These are phyloP conservation scores for Aspergillus sp. DNA, from an alignment of 2,329 filamentous ascomycete genomes.

Conservation along the genomic window DNA sequence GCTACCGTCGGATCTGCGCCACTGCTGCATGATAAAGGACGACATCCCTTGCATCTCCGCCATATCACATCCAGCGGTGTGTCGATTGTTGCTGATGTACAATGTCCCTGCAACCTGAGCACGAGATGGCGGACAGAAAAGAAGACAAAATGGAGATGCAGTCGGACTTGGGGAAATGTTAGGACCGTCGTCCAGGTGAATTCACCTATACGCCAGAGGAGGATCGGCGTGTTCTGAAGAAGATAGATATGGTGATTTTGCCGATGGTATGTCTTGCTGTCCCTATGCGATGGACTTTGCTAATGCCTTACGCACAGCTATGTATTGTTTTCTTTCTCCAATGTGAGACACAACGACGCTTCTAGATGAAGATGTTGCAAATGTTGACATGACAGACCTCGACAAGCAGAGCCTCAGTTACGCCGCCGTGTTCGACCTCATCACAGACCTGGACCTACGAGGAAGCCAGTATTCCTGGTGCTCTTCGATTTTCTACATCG, in stretches of 20 bases:
- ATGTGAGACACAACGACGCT: conserved; percentile 15
- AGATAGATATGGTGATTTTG: conserved; percentile 21
- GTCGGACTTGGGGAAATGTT: background rate
- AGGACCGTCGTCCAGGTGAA: background rate
- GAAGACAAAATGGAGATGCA: too few relatives aligned
- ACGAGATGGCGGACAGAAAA: too few relatives aligned
- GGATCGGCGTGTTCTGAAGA: conserved; percentile 17
- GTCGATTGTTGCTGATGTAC: too few relatives aligned
- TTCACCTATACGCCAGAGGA: conserved; percentile 7
- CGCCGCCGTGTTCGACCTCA: conserved; percentile 41
- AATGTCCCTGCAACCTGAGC: too few relatives aligned
- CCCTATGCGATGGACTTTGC: background rate
- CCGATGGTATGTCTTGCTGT: conserved; percentile 14
- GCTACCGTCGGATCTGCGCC: too few relatives aligned
- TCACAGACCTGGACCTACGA: conserved; percentile 45
- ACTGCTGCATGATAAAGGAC: too few relatives aligned
- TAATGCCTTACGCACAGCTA: conserved; percentile 27
- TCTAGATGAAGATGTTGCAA: background rate
- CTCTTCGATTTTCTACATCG: conserved; percentile 31
- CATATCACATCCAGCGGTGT: too few relatives aligned
- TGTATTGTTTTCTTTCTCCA: conserved; percentile 43
- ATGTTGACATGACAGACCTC: conserved; percentile 32
- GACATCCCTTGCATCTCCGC: too few relatives aligned
- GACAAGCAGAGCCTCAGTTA: conserved; percentile 47
- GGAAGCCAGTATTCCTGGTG: conserved; percentile 50